Evolutionary conservation across 805 yeast species (phyloP), one percentile per base, ranked within the genome.

Genomic region (Ogataea corticis): DNA sequence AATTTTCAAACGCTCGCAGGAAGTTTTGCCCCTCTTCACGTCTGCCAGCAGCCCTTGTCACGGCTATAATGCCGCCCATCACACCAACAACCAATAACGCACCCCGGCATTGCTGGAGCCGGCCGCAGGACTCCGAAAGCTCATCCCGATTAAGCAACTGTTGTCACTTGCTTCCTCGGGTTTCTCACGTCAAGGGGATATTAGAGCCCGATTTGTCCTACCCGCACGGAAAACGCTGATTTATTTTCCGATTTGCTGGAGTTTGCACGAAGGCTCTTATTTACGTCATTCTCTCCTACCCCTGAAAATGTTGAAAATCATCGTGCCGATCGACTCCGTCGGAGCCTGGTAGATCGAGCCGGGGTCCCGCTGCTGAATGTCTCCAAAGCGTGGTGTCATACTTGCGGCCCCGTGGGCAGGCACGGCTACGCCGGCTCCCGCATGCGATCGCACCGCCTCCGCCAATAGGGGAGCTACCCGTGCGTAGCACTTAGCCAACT

Each of bases 401-500:
- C n/a, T n/a, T n/a, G n/a, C n/a, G n/a, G n/a, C n/a, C n/a, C n/a
- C n/a, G n/a, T n/a, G n/a, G n/a, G n/a, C n/a, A n/a, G n/a, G n/a
- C n/a, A n/a, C n/a, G 28, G 31, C 15, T 13, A 21, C 6, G 23
- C 33, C 29, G 31, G 17, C n/a, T 56, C 58, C n/a, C 32, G 16
- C 4, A 41, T 64, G 63, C 14, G 44, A 45, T 23, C 47, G 33
- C 29, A 60, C 37, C 1, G 61, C 60, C 1, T 37, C 49, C 7
- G 42, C 47, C 16, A 73, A 23, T 1, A 37, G 32, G 2, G 49
- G 46, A 3, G 65, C 59, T 7, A 70, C 75, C 11, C 67, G 52
- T 5, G 55, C 54, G 48, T 69, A 74, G 40, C 73, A 70, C 21
- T 57, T 46, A 11, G 59, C 58, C 13, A 79, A 52, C 56, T 82